Evolutionary conservation across 495 filamentous ascomycete species (phyloP).

Genomic region (Physcia stellaris): DNA sequence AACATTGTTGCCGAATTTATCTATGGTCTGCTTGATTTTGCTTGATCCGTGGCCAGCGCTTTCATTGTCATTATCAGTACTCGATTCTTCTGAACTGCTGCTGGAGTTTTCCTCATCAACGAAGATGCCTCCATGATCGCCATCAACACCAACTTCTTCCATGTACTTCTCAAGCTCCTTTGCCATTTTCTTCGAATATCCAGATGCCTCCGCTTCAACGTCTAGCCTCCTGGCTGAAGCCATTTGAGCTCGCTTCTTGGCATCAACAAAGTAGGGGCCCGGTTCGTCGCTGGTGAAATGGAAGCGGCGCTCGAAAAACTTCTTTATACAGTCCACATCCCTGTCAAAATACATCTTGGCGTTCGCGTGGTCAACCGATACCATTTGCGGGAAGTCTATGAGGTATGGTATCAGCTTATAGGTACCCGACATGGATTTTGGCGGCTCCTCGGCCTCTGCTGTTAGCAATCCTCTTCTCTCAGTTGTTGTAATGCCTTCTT

Average conservation of each 20-base stretch:
- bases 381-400: constrained; percentile 98
- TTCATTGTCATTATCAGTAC: too few species aligned
- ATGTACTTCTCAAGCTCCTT: constrained; percentile 88
- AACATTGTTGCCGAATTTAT: too few species aligned
- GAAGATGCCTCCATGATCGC: constrained; percentile 36
- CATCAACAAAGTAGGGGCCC: constrained; percentile 74
- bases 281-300: constrained; percentile 69
- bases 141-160: constrained; percentile 51
- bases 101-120: too few species aligned
- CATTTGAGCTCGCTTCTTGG: constrained; percentile 50
- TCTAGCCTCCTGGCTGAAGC: constrained; percentile 47
- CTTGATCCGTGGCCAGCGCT: too few species aligned
- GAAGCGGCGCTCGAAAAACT: constrained; percentile 80
- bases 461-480: not conserved
- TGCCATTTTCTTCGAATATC: constrained; percentile 90
- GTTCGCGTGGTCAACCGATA: constrained; percentile 87
- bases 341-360: constrained; percentile 93
- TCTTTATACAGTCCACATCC: constrained; percentile 86
- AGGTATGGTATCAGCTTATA: constrained; percentile 51
- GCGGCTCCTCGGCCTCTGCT: not conserved
- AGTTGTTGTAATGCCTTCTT: constrained; percentile 17
- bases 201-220: constrained; percentile 80
- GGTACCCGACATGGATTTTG: constrained; percentile 4
- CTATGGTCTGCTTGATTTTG: too few species aligned
- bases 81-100: too few species aligned